These are phyloP conservation scores for Atractiella rhizophila DNA, from an alignment of 768 basidiomycete genomes.

Conservation along the genomic window DNA sequence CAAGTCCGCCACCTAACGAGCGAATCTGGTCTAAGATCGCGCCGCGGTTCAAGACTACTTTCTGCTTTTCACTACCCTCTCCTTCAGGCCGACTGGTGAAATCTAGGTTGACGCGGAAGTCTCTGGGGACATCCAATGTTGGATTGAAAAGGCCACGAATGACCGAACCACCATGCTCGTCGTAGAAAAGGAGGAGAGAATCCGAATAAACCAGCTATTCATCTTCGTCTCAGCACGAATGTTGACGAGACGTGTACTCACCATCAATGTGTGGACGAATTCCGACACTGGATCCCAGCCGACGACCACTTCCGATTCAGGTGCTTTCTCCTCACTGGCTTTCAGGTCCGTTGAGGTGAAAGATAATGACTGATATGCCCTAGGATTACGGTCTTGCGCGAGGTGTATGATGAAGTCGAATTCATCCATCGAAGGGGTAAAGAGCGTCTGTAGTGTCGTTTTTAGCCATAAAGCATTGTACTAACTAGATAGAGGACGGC, in stretches of 20 bases:
- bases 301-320: conserved; percentile 20
- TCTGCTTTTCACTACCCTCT: too few species aligned
- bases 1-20: too few species aligned
- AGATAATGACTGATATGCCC: conserved; percentile 55
- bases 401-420: conserved; percentile 68
- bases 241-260: conserved; percentile 17
- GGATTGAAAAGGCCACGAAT: conserved; percentile 79
- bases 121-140: background rate
- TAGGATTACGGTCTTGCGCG: conserved; percentile 33
- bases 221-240: background rate
- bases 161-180: conserved; percentile 47
- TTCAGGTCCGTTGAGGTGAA: conserved; percentile 31
- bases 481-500: background rate
- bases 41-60: too few species aligned
- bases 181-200: conserved; percentile 59
- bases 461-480: conserved; percentile 1
- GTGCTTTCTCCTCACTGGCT: conserved; percentile 22
- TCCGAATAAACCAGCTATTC: conserved; percentile 30
- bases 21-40: too few species aligned
- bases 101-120: too few species aligned
- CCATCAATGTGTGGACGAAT: conserved; percentile 48
- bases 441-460: conserved; percentile 36
- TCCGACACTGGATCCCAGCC: conserved; percentile 56
- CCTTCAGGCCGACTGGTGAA: too few species aligned
- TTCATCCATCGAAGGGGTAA: conserved; percentile 53